Evolutionary conservation across 805 yeast species (phyloP).

Genomic region (Nakazawaea sp.): DNA sequence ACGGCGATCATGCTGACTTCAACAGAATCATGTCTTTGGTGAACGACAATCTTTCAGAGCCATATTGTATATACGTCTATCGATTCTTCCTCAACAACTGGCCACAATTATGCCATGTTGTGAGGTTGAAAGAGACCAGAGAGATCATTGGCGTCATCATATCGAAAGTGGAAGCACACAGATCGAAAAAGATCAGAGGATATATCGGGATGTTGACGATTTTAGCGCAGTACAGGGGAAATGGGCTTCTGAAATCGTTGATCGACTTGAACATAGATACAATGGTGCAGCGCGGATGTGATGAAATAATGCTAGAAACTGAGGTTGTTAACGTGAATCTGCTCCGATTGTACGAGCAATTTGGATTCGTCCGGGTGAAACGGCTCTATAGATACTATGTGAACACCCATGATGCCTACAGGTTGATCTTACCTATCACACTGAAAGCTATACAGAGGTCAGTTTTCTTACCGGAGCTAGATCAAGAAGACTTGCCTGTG

Average conservation of each 20-base stretch:
- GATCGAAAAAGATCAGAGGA: constrained; percentile 70
- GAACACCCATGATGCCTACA: constrained; percentile 89
- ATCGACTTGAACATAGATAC: constrained; percentile 55
- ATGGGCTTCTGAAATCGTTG: constrained; percentile 74
- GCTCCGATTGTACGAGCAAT: constrained; percentile 27
- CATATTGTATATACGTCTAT: constrained; percentile 90
- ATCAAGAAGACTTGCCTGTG: not conserved
- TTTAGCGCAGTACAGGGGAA: constrained; percentile 59
- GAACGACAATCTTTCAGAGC: constrained; percentile 77
- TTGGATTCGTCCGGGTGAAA: constrained; percentile 29
- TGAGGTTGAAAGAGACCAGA: constrained; percentile 27
- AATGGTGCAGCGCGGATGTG: constrained; percentile 65
- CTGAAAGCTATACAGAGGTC: constrained; percentile 49
- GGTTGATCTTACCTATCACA: constrained; percentile 77
- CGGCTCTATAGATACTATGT: constrained; percentile 82
- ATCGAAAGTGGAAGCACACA: constrained; percentile 73
- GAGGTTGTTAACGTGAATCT: constrained; percentile 63
- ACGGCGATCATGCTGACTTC: constrained; percentile 31
- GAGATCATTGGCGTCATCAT: constrained; percentile 76
- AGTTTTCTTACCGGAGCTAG: constrained; percentile 32
- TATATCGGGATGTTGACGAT: constrained; percentile 97
- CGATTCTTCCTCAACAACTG: constrained; percentile 84
- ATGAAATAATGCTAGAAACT: constrained; percentile 90
- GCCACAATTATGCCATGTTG: constrained; percentile 79
- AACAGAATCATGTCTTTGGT: constrained; percentile 49